phyloP scores from a whole-genome alignment of 352 stramenopile species.

The Globisporangium abappressorium region DNA sequence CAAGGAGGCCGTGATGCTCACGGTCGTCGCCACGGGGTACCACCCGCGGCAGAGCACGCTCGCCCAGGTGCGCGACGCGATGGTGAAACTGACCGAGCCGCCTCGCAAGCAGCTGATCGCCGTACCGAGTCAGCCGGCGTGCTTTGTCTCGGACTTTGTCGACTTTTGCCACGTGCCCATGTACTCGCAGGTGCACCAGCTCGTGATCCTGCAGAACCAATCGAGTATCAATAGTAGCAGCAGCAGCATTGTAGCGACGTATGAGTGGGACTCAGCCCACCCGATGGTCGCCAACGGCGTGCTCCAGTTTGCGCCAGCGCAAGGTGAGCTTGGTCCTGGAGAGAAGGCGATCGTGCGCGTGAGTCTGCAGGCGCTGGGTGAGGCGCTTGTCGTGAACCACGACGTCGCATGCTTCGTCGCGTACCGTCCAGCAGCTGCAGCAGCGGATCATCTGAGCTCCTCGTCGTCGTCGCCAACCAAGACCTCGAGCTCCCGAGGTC shows the following conservation, averaged over 20 bases:
- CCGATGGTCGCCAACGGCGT: constrained; percentile 47
- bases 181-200: constrained; percentile 37
- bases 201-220: constrained; percentile 63
- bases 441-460: not conserved
- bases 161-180: constrained; percentile 63
- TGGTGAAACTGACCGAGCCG: constrained; percentile 15
- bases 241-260: constrained; percentile 12
- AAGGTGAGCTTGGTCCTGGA: constrained; percentile 42
- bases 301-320: constrained; percentile 46
- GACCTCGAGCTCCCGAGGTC: not conserved
- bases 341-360: constrained; percentile 57
- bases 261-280: constrained; percentile 60
- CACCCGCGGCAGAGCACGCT: constrained; percentile 42
- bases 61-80: constrained; percentile 28
- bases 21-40: constrained; percentile 56
- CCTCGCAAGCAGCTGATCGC: constrained; percentile 30
- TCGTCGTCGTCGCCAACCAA: not conserved
- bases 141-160: constrained; percentile 50
- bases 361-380: constrained; percentile 33
- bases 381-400: constrained; percentile 64
- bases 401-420: constrained; percentile 55
- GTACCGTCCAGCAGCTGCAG: constrained; percentile 12
- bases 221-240: not conserved
- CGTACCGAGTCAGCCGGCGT: constrained; percentile 38
- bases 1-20: constrained; percentile 62